Percentiles rank a stretch among this genome's conserved stretches.
Conservation (phyloP, 2,329 filamentous ascomycete genomes). For the Pezicula carpinea region DNA sequence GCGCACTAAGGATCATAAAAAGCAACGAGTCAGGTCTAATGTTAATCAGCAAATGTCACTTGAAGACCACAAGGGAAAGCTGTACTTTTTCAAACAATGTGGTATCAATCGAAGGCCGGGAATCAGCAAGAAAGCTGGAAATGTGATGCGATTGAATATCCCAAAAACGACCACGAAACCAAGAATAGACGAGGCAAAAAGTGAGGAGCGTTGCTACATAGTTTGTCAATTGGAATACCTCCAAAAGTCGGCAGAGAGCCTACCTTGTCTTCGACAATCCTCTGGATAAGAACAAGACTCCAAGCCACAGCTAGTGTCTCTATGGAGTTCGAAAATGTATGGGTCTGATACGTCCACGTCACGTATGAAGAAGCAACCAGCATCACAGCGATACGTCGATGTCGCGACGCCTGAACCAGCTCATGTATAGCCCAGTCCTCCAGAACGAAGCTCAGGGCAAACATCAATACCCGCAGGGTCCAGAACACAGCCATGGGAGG, state of each 20-base stretch:
- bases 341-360: slow-evolving; percentile 97
- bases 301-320: slow-evolving; percentile 91
- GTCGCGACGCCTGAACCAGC: slow-evolving; percentile 69
- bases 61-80: slow-evolving; percentile 10
- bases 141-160: slow-evolving; percentile 94
- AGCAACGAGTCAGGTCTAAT: slow-evolving; percentile 55
- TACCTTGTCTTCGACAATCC: slow-evolving; percentile 78
- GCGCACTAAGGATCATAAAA: slow-evolving; percentile 58
- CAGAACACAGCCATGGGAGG: slow-evolving; percentile 88
- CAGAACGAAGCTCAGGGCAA: slow-evolving; percentile 88
- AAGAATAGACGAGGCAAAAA: slow-evolving; percentile 71
- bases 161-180: slow-evolving; percentile 81
- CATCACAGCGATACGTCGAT: slow-evolving; percentile 69
- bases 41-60: slow-evolving; percentile 7
- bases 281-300: slow-evolving; percentile 86
- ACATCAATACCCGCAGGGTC: slow-evolving; percentile 85
- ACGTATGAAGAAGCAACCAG: slow-evolving; percentile 95
- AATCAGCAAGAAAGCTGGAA: slow-evolving; percentile 85
- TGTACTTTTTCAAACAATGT: slow-evolving; percentile 77
- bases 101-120: slow-evolving; percentile 80
- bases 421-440: slow-evolving; percentile 98
- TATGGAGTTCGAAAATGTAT: slow-evolving; percentile 96
- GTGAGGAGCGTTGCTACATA: slow-evolving; percentile 64
- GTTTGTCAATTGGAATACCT: slow-evolving; percentile 10
- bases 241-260: slow-evolving; percentile 23